Base-by-base conservation (phyloP, 306 rosid species). In the Rubus idaeus region DNA sequence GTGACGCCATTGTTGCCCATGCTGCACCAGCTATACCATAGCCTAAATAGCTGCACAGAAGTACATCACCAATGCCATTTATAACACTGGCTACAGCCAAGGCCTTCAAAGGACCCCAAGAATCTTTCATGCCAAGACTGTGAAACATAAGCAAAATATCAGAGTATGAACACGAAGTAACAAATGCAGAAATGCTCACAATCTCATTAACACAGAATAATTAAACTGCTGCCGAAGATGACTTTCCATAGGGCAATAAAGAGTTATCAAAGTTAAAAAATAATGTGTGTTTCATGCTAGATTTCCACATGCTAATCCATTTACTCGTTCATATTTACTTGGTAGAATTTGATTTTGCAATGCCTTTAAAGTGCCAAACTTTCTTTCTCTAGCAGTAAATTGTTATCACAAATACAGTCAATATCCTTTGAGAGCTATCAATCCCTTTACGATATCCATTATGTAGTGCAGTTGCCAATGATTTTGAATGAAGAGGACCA, bases 61-160 rank as follows among this genome's bases (percentile, higher is more conserved):
- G 50, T 77, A 82, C 75, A 83, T 90, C 88, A 81, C 97, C 97
- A 70, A 82, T 18, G 13, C 87, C 96, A 82, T 89, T 89, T 58
- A 90, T 84, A 71, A 74, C 66, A 77, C 91, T 92, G 40, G 97
- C 89, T 63, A 74, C 86, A 35, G 88, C 89, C 89, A 90, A 86
- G 77, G 96, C 90, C 89, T 87, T 92, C 78, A 92, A 75, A 72
- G 96, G 97, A 82, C 93, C 97, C 96, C 89, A 83, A 4, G 97
- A 92, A 90, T 92, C 97, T 88, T 92, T 92, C 97, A 88, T 90
- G 74, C 93, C 97, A 86, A 92, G 97, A 81, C 96, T 90, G 75
- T 47, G 66, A 70, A 64, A 58, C 47, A 73, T 10, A 71, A 53
- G 16, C 44, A 76, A 21, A 50, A n/a, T 46, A 49, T 49, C 61